phyloP scores from a whole-genome alignment of 2,329 filamentous ascomycete species.

The Diplodia mutila region DNA sequence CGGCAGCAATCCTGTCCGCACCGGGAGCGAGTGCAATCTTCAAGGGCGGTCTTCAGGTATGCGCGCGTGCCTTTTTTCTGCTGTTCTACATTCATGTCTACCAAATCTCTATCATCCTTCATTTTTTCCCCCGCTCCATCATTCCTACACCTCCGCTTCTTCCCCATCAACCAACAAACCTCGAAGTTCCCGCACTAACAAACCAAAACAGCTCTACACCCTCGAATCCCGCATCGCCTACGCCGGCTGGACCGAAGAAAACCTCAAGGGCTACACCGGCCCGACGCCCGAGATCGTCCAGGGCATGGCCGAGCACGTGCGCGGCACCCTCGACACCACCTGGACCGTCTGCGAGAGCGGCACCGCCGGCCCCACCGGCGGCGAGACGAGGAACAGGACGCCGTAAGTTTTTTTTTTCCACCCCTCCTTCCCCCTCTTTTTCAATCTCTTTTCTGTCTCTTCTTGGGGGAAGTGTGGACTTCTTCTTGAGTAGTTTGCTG shows the following conservation, averaged over 20 bases:
- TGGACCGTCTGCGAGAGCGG: slow-evolving; percentile 65
- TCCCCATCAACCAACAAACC: background rate
- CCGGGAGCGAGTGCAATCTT: slow-evolving; percentile 64
- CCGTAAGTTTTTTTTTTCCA: slow-evolving; percentile 45
- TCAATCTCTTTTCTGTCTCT: background rate
- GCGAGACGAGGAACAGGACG: slow-evolving; percentile 58
- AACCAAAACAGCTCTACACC: slow-evolving; percentile 56
- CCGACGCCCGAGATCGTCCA: slow-evolving; percentile 63
- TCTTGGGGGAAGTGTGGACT: too few species aligned
- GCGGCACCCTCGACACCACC: slow-evolving; percentile 59
- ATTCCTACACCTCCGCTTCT: background rate
- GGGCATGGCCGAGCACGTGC: slow-evolving; percentile 59
- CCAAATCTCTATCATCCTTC: background rate
- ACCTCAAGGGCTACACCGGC: slow-evolving; percentile 59
- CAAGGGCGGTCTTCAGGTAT: slow-evolving; percentile 54
- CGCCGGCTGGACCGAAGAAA: slow-evolving; percentile 63
- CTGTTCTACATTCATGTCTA: too few species aligned
- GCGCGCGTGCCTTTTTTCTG: slow-evolving; percentile 54
- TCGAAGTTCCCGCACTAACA: background rate
- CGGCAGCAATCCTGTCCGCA: slow-evolving; percentile 60
- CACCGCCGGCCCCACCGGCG: slow-evolving; percentile 66
- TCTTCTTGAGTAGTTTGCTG: too few species aligned
- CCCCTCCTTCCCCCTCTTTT: background rate
- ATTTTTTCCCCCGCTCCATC: background rate
- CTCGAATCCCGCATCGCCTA: slow-evolving; percentile 61